Evolutionary conservation across 768 basidiomycete genomes (phyloP), one percentile per base, ranked within the genome.

Genomic region (Pilatotrama ljubarskyi): DNA sequence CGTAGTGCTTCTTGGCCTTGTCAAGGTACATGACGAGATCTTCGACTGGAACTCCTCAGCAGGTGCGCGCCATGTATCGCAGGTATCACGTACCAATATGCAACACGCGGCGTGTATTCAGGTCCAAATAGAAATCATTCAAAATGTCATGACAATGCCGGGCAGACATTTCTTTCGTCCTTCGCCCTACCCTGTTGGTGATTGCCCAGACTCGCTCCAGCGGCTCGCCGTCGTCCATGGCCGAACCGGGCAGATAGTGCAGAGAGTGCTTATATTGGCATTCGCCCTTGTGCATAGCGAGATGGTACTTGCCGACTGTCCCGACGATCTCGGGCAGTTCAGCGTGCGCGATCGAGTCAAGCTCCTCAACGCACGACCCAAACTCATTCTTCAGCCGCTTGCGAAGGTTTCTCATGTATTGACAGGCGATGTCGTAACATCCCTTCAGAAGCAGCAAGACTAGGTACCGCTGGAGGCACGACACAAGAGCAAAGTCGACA

Each of bases 361-460:
- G 59, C 1, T 56, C 37, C 9, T 29, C 18, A 0, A 47, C 25
- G 9, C 42, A 17, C 13, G 36, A 24, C 1, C 14, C 20, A 24
- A 70, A 56, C n/a, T 57, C 51, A 18, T 42, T 20, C 5, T 38
- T 14, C n/a, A 68, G 40, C 1, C 65, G 55, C 13, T 57, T 36
- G 1, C 26, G 26, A 20, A 65, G 53, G 18, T 64, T 46, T 0
- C 51, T 56, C 5, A 42, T 59, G 43, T 65, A 70, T 38, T 73
- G 68, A 44, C 69, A 72, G 20, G 59, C 59, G 48, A 72, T 72
- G 58, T 72, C 72, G 51, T 73, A 73, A 7, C 25, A 15, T 15
- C 46, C 46, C 8, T 36, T 55, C 8, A 57, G 18, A 13, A 62
- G 40, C 35, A 46, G 40, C 42, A 66, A 35, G 44, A 14, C 6